These are phyloP conservation scores for Agaricales sp. DNA, from an alignment of 1,284 basidiomycete species.

Conservation along the genomic window DNA sequence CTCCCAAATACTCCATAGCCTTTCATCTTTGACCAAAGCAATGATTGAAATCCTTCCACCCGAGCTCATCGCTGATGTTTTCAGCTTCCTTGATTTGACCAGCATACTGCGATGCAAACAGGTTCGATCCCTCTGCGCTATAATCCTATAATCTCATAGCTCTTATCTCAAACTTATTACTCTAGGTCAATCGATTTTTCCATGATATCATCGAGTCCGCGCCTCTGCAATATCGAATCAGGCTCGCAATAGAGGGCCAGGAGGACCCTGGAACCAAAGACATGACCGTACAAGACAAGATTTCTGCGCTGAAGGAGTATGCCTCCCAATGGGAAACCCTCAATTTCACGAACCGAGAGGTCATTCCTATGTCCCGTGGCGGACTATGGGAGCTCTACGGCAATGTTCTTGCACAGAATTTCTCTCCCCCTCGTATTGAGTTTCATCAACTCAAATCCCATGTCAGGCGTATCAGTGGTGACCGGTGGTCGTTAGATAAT, in stretches of 20 bases:
- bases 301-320: constrained; percentile 30
- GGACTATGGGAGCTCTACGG: constrained; percentile 49
- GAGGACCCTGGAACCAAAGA: constrained; percentile 27
- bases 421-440: constrained; percentile 18
- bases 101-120: constrained; percentile 29
- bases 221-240: constrained; percentile 38
- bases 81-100: constrained; percentile 18
- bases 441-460: constrained; percentile 42
- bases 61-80: constrained; percentile 1
- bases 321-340: constrained; percentile 37
- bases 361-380: constrained; percentile 28
- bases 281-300: constrained; percentile 23
- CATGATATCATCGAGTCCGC: constrained; percentile 26
- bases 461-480: constrained; percentile 33
- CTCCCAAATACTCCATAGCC: too few relatives aligned
- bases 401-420: constrained; percentile 42
- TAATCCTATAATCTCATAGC: too few relatives aligned
- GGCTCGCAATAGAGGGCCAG: constrained; percentile 40
- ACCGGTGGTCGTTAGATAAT: constrained; percentile 33
- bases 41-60: constrained; percentile 2
- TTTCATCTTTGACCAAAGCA: background rate
- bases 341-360: constrained; percentile 24
- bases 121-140: constrained; percentile 17
- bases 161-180: background rate
- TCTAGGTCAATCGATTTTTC: constrained; percentile 36